Conservation (phyloP, 257 asterid genomes). For the Paulownia fortunei region DNA sequence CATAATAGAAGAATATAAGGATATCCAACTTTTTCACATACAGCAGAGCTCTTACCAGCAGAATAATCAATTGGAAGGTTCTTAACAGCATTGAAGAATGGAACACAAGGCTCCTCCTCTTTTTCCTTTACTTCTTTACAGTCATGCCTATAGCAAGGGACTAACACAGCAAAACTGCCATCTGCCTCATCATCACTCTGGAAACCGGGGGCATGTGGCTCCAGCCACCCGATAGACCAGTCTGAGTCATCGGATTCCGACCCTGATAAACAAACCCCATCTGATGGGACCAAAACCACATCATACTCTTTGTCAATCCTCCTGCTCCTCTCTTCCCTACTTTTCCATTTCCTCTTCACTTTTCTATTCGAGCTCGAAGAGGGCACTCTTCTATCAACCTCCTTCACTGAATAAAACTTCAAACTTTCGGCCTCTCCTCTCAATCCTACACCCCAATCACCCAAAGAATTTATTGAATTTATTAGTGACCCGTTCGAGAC, state of each 20-base stretch:
- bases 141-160: slow-evolving; percentile 89
- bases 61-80: slow-evolving; percentile 61
- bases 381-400: slow-evolving; percentile 51
- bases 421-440: slow-evolving; percentile 69
- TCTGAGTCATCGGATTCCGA: slow-evolving; percentile 97
- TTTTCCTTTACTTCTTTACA: slow-evolving; percentile 41
- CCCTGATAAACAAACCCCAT: slow-evolving; percentile 85
- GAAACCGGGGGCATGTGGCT: slow-evolving; percentile 89
- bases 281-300: slow-evolving; percentile 90
- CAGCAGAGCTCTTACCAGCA: slow-evolving; percentile 55
- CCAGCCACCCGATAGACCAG: slow-evolving; percentile 99
- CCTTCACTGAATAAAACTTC: slow-evolving; percentile 63
- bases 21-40: slow-evolving; percentile 18
- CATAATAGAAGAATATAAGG: slow-evolving; percentile 16
- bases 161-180: slow-evolving; percentile 88
- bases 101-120: slow-evolving; percentile 48
- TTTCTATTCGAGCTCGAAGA: slow-evolving; percentile 68
- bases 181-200: slow-evolving; percentile 74
- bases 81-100: slow-evolving; percentile 57
- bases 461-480: slow-evolving; percentile 66
- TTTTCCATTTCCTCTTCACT: slow-evolving; percentile 79
- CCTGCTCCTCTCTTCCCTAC: slow-evolving; percentile 82
- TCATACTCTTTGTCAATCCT: slow-evolving; percentile 77
- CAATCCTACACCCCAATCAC: slow-evolving; percentile 82
- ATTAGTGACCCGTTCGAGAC: slow-evolving; percentile 58